Evolutionary conservation across 306 rosid genomes (phyloP), one percentile per base, ranked within the genome.

Genomic region (Quercus mongolica): DNA sequence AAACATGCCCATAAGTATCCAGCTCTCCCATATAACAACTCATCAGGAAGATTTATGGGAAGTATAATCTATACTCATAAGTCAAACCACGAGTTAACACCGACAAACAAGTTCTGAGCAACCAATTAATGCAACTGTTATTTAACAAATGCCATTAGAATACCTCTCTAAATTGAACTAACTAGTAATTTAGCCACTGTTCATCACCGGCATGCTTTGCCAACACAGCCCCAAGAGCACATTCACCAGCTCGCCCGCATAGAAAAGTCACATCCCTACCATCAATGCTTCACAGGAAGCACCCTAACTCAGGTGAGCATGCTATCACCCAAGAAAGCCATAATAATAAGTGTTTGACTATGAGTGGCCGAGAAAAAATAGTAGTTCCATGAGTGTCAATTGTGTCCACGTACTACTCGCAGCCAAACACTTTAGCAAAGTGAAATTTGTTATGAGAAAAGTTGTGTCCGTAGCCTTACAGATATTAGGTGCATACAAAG

Each of bases 1-100:
- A 85, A 80, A 76, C 95, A 92, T 4, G 92, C 95, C 94, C 94
- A 92, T 25, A 92, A 83, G 83, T 87, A 89, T 78, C 97, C 95
- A 78, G 75, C 92, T 81, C 91, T 88, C 57, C 94, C 94, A 15
- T 91, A 91, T 68, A 89, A 73, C 87, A 92, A 79, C 89, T 92
- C 97, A 28, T 92, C 92, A 20, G 92, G 86, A 58, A 92, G 90
- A 86, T 80, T 83, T 58, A 69, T 90, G 10, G 94, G 74, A 69
- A 90, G 87, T 85, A 86, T 86, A 88, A 92, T 92, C 96, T 92
- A 76, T 76, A 62, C 57, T 78, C 38, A 55, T 11, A 57, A 28
- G 25, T 15, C 71, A 67, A 6, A 33, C 12, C 72, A 67, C 18
- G 38, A 74, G 20, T 44, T 69, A 69, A 65, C 5, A 28, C 13